phyloP scores from a whole-genome alignment of 2,329 filamentous ascomycete genomes.

The Hirsutella minnesotensis region DNA sequence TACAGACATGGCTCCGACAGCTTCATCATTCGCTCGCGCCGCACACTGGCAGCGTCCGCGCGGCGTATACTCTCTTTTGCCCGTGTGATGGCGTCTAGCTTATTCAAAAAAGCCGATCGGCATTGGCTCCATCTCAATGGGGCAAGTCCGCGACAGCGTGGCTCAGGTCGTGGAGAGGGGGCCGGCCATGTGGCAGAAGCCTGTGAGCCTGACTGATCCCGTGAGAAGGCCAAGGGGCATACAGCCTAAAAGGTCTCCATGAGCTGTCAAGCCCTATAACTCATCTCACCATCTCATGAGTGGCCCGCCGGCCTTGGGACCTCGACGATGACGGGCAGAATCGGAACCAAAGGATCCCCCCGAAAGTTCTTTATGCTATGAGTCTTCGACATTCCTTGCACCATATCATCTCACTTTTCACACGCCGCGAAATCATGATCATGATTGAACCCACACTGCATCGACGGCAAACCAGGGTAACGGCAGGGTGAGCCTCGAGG shows the following conservation, averaged over 20 bases:
- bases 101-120: not conserved
- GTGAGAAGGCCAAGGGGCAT: not conserved
- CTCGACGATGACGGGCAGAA: too few relatives aligned
- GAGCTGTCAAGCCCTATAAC: not conserved
- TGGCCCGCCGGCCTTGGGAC: too few relatives aligned
- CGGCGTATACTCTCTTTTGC: not conserved
- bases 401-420: too few relatives aligned
- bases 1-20: too few relatives aligned
- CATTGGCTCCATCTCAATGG: not conserved
- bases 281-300: too few relatives aligned
- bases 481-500: too few relatives aligned
- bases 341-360: too few relatives aligned
- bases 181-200: constrained; percentile 1
- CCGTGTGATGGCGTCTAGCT: not conserved
- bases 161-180: not conserved
- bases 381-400: too few relatives aligned
- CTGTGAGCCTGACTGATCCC: constrained; percentile 1
- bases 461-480: too few relatives aligned
- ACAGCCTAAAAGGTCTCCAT: not conserved
- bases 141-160: not conserved
- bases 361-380: too few relatives aligned
- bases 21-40: not conserved
- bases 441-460: too few relatives aligned
- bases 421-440: too few relatives aligned
- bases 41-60: not conserved